Percentiles rank a stretch among this genome's conserved stretches.
Evolutionary conservation across 2,329 filamentous ascomycete genomes (phyloP).

Genomic region (Huntiella moniliformis): DNA sequence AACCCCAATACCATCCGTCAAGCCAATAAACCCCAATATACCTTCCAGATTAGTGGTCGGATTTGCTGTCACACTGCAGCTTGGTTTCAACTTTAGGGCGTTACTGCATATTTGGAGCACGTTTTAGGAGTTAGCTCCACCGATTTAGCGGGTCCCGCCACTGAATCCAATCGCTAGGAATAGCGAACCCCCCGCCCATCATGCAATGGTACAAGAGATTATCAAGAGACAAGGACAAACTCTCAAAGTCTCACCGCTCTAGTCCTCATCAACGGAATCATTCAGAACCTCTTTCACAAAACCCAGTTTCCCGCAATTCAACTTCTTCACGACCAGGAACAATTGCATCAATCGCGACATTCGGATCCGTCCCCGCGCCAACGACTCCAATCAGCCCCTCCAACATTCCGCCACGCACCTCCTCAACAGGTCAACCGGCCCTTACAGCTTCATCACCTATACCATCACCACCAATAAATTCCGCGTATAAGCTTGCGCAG

Average conservation of each 20-base stretch:
- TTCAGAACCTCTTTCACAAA: not conserved
- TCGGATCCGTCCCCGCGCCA: conserved; percentile 9
- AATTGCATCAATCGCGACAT: conserved; percentile 8
- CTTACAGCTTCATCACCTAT: not conserved
- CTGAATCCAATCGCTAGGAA: not conserved
- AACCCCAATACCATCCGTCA: too few relatives aligned
- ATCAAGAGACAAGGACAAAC: conserved; percentile 11
- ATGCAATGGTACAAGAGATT: conserved; percentile 16
- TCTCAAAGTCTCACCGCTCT: conserved; percentile 1
- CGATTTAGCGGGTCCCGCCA: not conserved
- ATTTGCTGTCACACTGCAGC: too few relatives aligned
- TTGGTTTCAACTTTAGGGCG: too few relatives aligned
- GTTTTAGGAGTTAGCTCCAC: not conserved
- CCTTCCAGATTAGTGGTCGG: too few relatives aligned
- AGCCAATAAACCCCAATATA: too few relatives aligned
- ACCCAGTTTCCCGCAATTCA: conserved; percentile 1
- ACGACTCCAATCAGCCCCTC: not conserved
- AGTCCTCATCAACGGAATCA: conserved; percentile 1
- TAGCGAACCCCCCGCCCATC: conserved; percentile 17
- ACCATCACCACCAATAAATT: not conserved
- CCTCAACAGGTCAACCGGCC: conserved; percentile 4
- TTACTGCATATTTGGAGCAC: too few relatives aligned
- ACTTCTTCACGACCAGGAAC: conserved; percentile 4
- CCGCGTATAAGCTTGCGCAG: conserved; percentile 8
- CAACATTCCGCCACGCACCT: conserved; percentile 9